phyloP scores from a whole-genome alignment of 2,329 filamentous ascomycete genomes.

The Colletotrichum sp. region DNA sequence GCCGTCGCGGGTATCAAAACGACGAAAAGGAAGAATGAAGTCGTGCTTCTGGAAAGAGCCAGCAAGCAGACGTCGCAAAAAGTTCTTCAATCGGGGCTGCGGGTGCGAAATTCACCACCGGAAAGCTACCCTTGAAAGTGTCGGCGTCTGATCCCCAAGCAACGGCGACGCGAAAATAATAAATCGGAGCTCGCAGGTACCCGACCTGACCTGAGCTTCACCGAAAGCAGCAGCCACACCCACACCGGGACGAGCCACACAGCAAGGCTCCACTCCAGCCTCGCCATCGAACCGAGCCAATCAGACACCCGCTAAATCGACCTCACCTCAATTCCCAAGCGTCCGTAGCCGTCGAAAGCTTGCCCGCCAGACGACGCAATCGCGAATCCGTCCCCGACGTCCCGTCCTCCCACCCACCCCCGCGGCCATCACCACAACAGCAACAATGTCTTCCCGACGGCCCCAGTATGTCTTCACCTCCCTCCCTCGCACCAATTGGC shows the following conservation, averaged over 20 bases:
- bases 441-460: conserved; percentile 47
- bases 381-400: conserved; percentile 27
- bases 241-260: conserved; percentile 5
- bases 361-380: neutral
- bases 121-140: neutral
- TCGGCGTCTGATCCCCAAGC: neutral
- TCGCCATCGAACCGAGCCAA: conserved; percentile 37
- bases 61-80: neutral
- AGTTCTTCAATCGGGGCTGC: neutral
- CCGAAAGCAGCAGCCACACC: conserved; percentile 11
- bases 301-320: conserved; percentile 42
- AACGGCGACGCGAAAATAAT: conserved; percentile 23
- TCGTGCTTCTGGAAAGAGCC: neutral
- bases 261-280: conserved; percentile 26
- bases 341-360: conserved; percentile 14
- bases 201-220: conserved; percentile 8
- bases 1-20: neutral
- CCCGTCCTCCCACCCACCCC: conserved; percentile 4
- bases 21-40: neutral
- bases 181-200: conserved; percentile 19
- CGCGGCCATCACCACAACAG: conserved; percentile 19
- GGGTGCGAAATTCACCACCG: neutral
- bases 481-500: neutral
- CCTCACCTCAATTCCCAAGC: conserved; percentile 40
- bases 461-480: conserved; percentile 40